Conservation (phyloP, 202 grass and related monocot genomes). For the Schoenoplectus tabernaemontani region DNA sequence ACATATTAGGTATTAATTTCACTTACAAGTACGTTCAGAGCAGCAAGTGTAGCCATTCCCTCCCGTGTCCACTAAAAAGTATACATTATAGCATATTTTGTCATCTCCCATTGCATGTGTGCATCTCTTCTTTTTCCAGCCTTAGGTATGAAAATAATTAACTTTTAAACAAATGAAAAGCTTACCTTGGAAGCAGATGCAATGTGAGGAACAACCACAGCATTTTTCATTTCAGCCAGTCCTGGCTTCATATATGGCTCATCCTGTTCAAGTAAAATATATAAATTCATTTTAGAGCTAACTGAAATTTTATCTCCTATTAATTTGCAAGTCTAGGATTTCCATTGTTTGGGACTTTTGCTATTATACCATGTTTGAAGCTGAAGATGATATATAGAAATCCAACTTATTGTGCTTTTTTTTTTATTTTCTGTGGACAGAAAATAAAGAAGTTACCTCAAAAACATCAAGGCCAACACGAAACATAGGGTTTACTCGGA, state of each 20-base stretch:
- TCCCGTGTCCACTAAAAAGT: slow-evolving; percentile 75
- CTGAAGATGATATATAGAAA: neutral
- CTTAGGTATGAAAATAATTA: neutral
- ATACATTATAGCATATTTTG: neutral
- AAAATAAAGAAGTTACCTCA: slow-evolving; percentile 37
- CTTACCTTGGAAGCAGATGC: slow-evolving; percentile 88
- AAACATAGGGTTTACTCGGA: slow-evolving; percentile 86
- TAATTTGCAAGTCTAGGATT: neutral
- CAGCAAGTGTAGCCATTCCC: slow-evolving; percentile 88
- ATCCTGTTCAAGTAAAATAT: slow-evolving; percentile 38
- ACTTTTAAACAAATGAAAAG: neutral
- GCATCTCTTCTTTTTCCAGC: neutral
- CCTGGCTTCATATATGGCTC: slow-evolving; percentile 91
- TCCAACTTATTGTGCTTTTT: neutral
- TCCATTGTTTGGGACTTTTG: too few species aligned
- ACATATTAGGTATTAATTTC: neutral
- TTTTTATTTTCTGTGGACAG: neutral
- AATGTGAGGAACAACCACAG: slow-evolving; percentile 78
- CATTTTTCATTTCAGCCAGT: slow-evolving; percentile 80
- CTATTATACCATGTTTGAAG: neutral
- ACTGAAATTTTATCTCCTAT: neutral
- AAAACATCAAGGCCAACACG: slow-evolving; percentile 88
- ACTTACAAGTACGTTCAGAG: slow-evolving; percentile 84
- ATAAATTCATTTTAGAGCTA: neutral
- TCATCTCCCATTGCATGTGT: neutral